These are phyloP conservation scores for Saraca asoca DNA, from an alignment of 331 rosid species.

Conservation along the genomic window DNA sequence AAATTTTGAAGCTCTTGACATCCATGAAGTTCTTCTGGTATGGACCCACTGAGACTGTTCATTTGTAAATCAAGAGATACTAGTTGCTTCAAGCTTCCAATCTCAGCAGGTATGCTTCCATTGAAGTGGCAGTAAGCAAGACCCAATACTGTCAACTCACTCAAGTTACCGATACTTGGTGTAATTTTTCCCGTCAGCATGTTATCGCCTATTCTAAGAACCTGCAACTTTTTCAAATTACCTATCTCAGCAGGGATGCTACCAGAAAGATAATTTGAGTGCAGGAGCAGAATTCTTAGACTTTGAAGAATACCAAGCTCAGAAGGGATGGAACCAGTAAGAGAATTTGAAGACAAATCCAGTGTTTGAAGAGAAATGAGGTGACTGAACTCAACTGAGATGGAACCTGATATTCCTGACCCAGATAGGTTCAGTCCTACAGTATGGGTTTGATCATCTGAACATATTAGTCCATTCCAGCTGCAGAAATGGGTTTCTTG, in stretches of 20 bases:
- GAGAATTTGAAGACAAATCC: conserved; percentile 78
- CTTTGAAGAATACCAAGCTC: conserved; percentile 66
- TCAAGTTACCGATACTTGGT: conserved; percentile 60
- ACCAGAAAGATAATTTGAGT: conserved; percentile 77
- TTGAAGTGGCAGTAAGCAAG: conserved; percentile 71
- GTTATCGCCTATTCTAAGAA: conserved; percentile 84
- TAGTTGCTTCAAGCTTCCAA: conserved; percentile 74
- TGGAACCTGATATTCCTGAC: conserved; percentile 76
- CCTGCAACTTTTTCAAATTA: conserved; percentile 73
- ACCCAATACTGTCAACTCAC: conserved; percentile 63
- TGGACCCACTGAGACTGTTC: conserved; percentile 63
- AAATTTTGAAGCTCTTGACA: conserved; percentile 65
- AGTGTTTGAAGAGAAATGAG: conserved; percentile 67
- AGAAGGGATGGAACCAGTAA: conserved; percentile 72
- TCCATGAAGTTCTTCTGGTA: conserved; percentile 71
- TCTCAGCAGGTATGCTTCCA: conserved; percentile 81
- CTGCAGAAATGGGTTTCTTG: conserved; percentile 53
- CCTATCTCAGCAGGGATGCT: conserved; percentile 74
- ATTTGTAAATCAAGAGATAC: conserved; percentile 70
- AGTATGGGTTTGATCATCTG: conserved; percentile 48
- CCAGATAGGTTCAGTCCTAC: conserved; percentile 65
- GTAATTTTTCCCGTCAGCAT: conserved; percentile 69
- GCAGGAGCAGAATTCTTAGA: conserved; percentile 58
- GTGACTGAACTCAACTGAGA: conserved; percentile 53
- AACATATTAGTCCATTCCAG: conserved; percentile 80